Base-by-base conservation (phyloP, 2,329 filamentous ascomycete species). In the Helotiales sp. region DNA sequence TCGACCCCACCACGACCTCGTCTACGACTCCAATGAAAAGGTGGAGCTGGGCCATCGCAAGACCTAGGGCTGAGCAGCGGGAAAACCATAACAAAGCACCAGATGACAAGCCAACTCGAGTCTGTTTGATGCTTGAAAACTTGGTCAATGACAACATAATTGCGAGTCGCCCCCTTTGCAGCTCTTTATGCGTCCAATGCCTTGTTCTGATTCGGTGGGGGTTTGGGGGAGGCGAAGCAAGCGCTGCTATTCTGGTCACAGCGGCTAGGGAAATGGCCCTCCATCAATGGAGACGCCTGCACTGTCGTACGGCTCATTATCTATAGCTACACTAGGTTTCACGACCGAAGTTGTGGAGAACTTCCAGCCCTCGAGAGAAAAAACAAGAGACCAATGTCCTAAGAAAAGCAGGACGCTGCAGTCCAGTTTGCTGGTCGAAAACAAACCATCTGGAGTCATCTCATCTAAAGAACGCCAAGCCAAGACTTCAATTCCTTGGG, bases 201-300 rank as follows among this genome's bases (percentile, higher is more conserved):
- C 44, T 29, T 33, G 25, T 42, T 24, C 25, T 55, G 13, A 55
- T 44, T 55, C 46, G 53, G 17, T 13, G 15, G 24, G 31, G 8
- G 36, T 19, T 29, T 25, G 13, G 30, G 49, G 50, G 55, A 58
- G 57, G 57, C 55, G 52, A 31, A 57, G 58, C 38, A 42, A 38
- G 42, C 33, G 54, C 60, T 30, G 54, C 60, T 60, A 58, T 60
- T 55, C 54, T 52, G 22, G 54, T 59, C 52, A 34, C 30, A 48
- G 47, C 47, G 48, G 36, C 38, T 46, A 51, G 47, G 46, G 36
- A 36, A n/a, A n/a, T 34, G 29, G n/a, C 15, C 9, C 17, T 15
- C n/a, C 15, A 24, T 29, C 31, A 22, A 19, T 31, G 22, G 13
- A 40, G 34, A 48, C 52, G 57, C 49, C 40, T 22, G 34, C 49